Percentiles rank a stretch among this genome's conserved stretches.
Conservation (phyloP, 768 basidiomycete species). For the Austroboletus eburneus region DNA sequence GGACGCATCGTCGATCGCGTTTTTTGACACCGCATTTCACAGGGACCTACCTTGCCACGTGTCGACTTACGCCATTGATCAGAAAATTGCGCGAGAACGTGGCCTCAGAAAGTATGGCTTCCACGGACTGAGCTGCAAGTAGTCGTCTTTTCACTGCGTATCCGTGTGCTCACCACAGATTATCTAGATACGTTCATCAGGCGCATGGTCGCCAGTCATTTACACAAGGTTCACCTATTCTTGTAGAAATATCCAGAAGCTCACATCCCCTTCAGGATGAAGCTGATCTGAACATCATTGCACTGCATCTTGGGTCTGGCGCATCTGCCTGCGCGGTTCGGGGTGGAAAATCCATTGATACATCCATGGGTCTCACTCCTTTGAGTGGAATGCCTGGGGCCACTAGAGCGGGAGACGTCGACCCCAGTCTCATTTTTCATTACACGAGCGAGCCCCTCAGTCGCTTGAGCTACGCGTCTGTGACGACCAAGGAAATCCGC, state of each 20-base stretch:
- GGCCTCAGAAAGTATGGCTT: constrained; percentile 89
- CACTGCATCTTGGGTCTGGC: constrained; percentile 88
- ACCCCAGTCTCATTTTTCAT: constrained; percentile 88
- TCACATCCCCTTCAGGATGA: constrained; percentile 30
- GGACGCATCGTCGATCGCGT: constrained; percentile 68
- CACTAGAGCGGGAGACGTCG: constrained; percentile 78
- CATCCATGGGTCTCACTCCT: constrained; percentile 90
- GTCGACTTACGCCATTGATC: constrained; percentile 75
- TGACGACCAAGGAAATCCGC: constrained; percentile 41
- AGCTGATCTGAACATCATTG: constrained; percentile 63
- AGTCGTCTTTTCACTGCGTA: background rate
- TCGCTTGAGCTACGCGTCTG: constrained; percentile 48
- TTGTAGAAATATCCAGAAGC: background rate
- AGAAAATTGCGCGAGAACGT: constrained; percentile 51
- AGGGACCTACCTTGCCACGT: constrained; percentile 70
- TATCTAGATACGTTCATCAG: constrained; percentile 63
- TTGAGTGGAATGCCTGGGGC: constrained; percentile 86
- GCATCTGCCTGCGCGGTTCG: constrained; percentile 78
- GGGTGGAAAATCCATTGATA: constrained; percentile 73
- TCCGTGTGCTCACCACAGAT: constrained; percentile 1
- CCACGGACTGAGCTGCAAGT: constrained; percentile 74
- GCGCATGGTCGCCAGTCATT: constrained; percentile 51
- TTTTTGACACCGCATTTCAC: constrained; percentile 89
- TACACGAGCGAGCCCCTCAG: constrained; percentile 51
- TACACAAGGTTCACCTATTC: constrained; percentile 44